Evolutionary conservation across 108 stramenopile species (phyloP).

Genomic region (Thalassiosira profunda): DNA sequence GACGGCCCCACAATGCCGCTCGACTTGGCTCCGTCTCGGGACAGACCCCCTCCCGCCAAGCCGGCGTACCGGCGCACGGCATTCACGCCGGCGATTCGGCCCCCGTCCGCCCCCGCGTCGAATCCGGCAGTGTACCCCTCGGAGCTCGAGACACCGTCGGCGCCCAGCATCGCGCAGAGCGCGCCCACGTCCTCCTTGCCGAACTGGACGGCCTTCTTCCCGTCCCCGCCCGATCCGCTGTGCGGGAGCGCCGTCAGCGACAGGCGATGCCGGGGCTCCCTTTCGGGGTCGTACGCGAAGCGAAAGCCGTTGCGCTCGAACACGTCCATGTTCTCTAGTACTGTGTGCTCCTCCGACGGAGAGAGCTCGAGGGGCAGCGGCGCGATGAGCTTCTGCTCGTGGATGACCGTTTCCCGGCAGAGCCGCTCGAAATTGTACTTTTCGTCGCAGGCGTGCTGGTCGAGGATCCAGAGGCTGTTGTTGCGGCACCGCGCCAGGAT

Average conservation of each 20-base stretch:
- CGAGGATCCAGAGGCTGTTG: constrained; percentile 94
- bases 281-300: constrained; percentile 72
- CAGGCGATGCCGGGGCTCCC: constrained; percentile 84
- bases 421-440: constrained; percentile 84
- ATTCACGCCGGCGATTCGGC: constrained; percentile 77
- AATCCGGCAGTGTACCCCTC: constrained; percentile 63
- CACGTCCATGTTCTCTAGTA: constrained; percentile 89
- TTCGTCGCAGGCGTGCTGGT: constrained; percentile 96
- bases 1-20: constrained; percentile 36
- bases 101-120: constrained; percentile 83
- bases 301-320: constrained; percentile 96
- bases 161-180: constrained; percentile 89
- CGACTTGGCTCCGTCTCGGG: constrained; percentile 9
- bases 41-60: constrained; percentile 5
- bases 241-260: constrained; percentile 91
- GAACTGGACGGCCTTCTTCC: constrained; percentile 93
- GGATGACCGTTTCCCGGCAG: constrained; percentile 71
- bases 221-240: constrained; percentile 84
- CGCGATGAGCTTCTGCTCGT: constrained; percentile 80
- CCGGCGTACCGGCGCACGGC: constrained; percentile 83
- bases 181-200: constrained; percentile 93
- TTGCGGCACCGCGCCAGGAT: constrained; percentile 83
- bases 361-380: constrained; percentile 89
- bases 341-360: constrained; percentile 89
- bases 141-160: constrained; percentile 48